A percentile compares a stretch with the other conserved stretches of the same genome.
Conservation (phyloP, 192 early-diverging fungal species). For the Backusella tarrabulga region DNA sequence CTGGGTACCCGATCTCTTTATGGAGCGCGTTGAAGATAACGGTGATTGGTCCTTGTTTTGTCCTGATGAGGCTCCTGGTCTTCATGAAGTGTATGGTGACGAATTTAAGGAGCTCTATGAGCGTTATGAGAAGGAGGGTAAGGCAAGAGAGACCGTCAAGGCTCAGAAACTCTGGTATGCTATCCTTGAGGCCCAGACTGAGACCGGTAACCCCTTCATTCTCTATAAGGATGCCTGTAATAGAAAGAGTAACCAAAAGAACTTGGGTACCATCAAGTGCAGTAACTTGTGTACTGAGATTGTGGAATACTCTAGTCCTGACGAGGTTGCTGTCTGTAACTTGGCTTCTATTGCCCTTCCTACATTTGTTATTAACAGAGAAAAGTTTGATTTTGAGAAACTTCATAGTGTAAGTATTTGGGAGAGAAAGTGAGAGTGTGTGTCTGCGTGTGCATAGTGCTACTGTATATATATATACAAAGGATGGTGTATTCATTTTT, state of each 20-base stretch:
- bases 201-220: conserved; percentile 98
- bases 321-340: conserved; percentile 98
- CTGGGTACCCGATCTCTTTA: conserved; percentile 98
- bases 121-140: conserved; percentile 81
- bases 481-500: not conserved
- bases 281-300: conserved; percentile 98
- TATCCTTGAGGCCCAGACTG: conserved; percentile 93
- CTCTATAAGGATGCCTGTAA: conserved; percentile 99
- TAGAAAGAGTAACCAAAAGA: conserved; percentile 98
- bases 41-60: conserved; percentile 95
- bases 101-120: conserved; percentile 84
- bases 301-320: conserved; percentile 93
- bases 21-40: conserved; percentile 94
- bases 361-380: conserved; percentile 67
- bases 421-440: not conserved
- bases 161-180: conserved; percentile 98
- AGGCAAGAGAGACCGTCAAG: conserved; percentile 87
- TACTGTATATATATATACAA: not conserved
- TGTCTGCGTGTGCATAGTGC: too few species aligned
- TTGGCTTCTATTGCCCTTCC: conserved; percentile 93
- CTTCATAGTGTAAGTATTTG: conserved; percentile 50
- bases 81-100: conserved; percentile 92
- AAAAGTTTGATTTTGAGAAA: conserved; percentile 79
- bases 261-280: conserved; percentile 98
- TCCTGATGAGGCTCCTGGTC: conserved; percentile 88